These are phyloP conservation scores for Zarea fungicola DNA, from an alignment of 2,329 filamentous ascomycete genomes.

Conservation along the genomic window DNA sequence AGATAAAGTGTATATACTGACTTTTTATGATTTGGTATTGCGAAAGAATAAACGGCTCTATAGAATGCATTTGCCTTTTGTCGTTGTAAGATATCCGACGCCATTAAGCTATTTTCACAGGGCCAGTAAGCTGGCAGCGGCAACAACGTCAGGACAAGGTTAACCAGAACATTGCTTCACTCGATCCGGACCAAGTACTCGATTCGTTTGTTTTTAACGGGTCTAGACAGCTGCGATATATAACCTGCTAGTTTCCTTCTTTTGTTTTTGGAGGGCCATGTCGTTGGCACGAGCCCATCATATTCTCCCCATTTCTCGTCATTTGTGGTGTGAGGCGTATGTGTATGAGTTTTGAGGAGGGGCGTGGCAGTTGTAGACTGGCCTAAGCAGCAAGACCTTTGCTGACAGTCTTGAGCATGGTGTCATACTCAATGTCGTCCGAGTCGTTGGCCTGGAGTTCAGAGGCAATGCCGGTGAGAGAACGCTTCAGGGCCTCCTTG, in stretches of 20 bases:
- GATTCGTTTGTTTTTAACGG: not conserved
- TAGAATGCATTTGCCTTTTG: not conserved
- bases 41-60: not conserved
- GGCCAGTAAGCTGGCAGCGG: not conserved
- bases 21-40: not conserved
- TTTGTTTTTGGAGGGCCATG: not conserved
- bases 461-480: conserved; percentile 67
- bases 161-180: not conserved
- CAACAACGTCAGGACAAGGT: too few relatives aligned
- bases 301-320: conserved; percentile 1
- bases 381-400: conserved; percentile 54
- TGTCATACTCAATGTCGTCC: conserved; percentile 75
- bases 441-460: conserved; percentile 81
- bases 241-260: conserved; percentile 11
- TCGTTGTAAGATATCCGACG: too few relatives aligned
- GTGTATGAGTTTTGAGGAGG: not conserved
- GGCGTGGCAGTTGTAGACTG: not conserved
- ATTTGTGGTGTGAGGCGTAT: conserved; percentile 2
- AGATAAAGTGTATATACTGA: not conserved
- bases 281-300: not conserved
- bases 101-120: too few relatives aligned
- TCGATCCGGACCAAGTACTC: not conserved
- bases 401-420: conserved; percentile 61
- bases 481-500: conserved; percentile 78
- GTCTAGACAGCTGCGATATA: conserved; percentile 12